Percentiles rank a stretch among this genome's conserved stretches.
These are phyloP conservation scores for Eremochloa ophiuroides DNA, from an alignment of 176 grass and related monocot genomes.

Conservation along the genomic window DNA sequence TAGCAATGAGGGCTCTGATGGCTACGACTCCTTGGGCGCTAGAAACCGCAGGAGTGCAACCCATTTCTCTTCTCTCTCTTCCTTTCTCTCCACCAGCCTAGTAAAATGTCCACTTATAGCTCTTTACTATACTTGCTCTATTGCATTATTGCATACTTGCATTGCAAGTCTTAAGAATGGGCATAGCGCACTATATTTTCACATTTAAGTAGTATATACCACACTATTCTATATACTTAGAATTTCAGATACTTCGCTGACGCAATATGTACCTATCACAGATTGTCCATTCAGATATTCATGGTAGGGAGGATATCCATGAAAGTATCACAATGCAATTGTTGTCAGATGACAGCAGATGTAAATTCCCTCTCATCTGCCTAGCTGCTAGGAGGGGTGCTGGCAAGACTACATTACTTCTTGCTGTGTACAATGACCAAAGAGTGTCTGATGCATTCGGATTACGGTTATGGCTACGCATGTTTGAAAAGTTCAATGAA, in stretches of 20 bases:
- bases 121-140: too few relatives aligned
- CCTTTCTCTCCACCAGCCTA: too few relatives aligned
- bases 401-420: constrained; percentile 16
- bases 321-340: not conserved
- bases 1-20: too few relatives aligned
- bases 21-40: too few relatives aligned
- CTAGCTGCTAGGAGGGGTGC: constrained; percentile 1
- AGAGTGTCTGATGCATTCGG: constrained; percentile 3
- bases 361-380: not conserved
- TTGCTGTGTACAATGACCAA: constrained; percentile 1
- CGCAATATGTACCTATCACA: not conserved
- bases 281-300: not conserved
- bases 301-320: not conserved
- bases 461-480: not conserved
- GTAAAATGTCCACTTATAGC: too few relatives aligned
- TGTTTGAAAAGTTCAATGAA: constrained; percentile 6
- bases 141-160: too few relatives aligned
- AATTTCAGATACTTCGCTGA: not conserved
- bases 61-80: too few relatives aligned
- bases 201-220: too few relatives aligned
- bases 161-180: too few relatives aligned
- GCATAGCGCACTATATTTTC: too few relatives aligned
- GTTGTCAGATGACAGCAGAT: not conserved
- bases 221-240: not conserved
- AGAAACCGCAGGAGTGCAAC: too few relatives aligned